Percentiles rank a stretch among this genome's conserved stretches.
Conservation (phyloP, 345 rosid species). For the Odontarrhena argentea region DNA sequence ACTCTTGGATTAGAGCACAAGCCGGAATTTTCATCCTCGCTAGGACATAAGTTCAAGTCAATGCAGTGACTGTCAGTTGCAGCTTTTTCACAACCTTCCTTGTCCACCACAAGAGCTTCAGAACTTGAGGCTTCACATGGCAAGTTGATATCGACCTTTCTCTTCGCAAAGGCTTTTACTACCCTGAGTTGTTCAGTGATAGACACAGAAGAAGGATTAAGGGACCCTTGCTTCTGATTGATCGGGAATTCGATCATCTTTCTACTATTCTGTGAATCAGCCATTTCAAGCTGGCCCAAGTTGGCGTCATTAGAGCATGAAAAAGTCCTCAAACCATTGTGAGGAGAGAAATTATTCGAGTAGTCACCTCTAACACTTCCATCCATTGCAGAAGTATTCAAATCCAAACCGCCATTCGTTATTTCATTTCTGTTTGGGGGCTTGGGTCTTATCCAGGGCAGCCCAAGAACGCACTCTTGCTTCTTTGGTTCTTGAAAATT, state of each 20-base stretch:
- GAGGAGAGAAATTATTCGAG: constrained; percentile 39
- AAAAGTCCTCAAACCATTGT: constrained; percentile 43
- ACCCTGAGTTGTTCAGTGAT: constrained; percentile 45
- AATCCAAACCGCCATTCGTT: constrained; percentile 46
- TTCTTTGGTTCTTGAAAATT: constrained; percentile 52
- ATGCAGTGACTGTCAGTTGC: constrained; percentile 50
- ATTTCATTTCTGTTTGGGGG: constrained; percentile 45
- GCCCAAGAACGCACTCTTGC: constrained; percentile 44
- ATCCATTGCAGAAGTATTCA: constrained; percentile 47
- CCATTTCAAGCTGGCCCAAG: constrained; percentile 40
- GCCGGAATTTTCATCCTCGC: constrained; percentile 67
- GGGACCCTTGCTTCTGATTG: constrained; percentile 48
- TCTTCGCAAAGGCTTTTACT: constrained; percentile 47
- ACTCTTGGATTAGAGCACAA: constrained; percentile 39
- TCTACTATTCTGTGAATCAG: constrained; percentile 43
- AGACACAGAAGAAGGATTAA: constrained; percentile 42
- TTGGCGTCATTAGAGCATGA: constrained; percentile 47
- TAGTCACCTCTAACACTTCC: constrained; percentile 44
- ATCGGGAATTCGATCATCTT: constrained; percentile 63
- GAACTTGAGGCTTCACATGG: constrained; percentile 66
- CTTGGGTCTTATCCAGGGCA: constrained; percentile 74
- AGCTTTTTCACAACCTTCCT: constrained; percentile 44
- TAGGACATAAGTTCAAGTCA: constrained; percentile 70
- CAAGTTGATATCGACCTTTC: constrained; percentile 72
- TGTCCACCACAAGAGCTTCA: constrained; percentile 42